Percentiles rank a stretch among this genome's conserved stretches.
Conservation (phyloP, 345 rosid species). For the Nephelium lappaceum region DNA sequence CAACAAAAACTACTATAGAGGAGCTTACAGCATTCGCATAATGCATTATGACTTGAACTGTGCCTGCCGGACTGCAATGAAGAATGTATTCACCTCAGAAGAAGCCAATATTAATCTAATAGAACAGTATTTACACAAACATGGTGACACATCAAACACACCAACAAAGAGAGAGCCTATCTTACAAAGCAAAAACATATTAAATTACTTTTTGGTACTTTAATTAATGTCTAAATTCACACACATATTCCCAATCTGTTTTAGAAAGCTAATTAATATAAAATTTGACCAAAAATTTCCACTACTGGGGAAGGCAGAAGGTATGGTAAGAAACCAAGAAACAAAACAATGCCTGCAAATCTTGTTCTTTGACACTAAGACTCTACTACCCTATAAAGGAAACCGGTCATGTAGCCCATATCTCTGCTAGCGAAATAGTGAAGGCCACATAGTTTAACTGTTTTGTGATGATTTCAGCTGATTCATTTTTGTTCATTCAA, state of each 20-base stretch:
- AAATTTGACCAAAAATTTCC: not conserved
- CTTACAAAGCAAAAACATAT: not conserved
- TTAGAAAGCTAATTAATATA: not conserved
- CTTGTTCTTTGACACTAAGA: not conserved
- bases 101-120: not conserved
- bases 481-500: not conserved
- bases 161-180: not conserved
- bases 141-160: not conserved
- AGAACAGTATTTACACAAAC: not conserved
- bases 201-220: not conserved
- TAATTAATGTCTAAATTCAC: not conserved
- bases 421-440: no score
- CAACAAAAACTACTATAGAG: not conserved
- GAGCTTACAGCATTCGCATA: slow-evolving; percentile 56
- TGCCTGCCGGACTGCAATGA: slow-evolving; percentile 76
- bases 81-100: not conserved
- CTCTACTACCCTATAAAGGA: not conserved
- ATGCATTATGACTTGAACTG: slow-evolving; percentile 70
- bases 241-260: not conserved
- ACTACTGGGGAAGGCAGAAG: not conserved
- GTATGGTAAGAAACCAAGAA: not conserved
- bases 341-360: not conserved
- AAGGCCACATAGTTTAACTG: no score
- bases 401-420: no score
- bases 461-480: not conserved